Evolutionary conservation across 2,329 filamentous ascomycete genomes (phyloP).

Genomic region (Hypoxylon sp.): DNA sequence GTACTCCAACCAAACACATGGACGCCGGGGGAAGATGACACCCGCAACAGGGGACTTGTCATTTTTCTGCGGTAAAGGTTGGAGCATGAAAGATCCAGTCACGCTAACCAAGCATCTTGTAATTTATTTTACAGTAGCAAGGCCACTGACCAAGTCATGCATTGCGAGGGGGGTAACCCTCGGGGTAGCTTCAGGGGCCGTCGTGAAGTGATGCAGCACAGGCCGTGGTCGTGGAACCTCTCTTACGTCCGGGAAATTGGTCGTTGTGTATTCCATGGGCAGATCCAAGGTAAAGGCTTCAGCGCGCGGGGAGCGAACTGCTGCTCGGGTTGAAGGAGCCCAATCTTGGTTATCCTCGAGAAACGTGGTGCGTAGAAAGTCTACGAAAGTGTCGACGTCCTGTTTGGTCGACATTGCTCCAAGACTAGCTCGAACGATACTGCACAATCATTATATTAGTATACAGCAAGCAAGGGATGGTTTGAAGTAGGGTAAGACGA

Average conservation of each 20-base stretch:
- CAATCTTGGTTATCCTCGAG: slow-evolving; percentile 48
- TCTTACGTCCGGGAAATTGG: slow-evolving; percentile 48
- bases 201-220: slow-evolving; percentile 36
- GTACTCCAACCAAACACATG: slow-evolving; percentile 25
- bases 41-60: slow-evolving; percentile 3
- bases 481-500: slow-evolving; percentile 24
- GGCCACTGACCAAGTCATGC: slow-evolving; percentile 40
- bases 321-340: slow-evolving; percentile 36
- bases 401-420: slow-evolving; percentile 72
- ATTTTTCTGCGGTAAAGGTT: slow-evolving; percentile 13
- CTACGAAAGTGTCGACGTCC: slow-evolving; percentile 67
- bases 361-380: slow-evolving; percentile 62
- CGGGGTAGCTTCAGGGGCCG: slow-evolving; percentile 38
- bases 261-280: slow-evolving; percentile 39
- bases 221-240: slow-evolving; percentile 43
- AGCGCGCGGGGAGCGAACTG: slow-evolving; percentile 28
- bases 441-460: slow-evolving; percentile 42
- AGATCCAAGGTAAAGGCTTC: slow-evolving; percentile 35
- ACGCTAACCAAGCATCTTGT: neutral
- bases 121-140: slow-evolving; percentile 39
- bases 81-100: slow-evolving; percentile 16
- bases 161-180: slow-evolving; percentile 40
- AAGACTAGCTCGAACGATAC: slow-evolving; percentile 72
- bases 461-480: slow-evolving; percentile 3
- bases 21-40: slow-evolving; percentile 13